Evolutionary conservation across 2,329 filamentous ascomycete species (phyloP).

Genomic region (Thelonectria olida): DNA sequence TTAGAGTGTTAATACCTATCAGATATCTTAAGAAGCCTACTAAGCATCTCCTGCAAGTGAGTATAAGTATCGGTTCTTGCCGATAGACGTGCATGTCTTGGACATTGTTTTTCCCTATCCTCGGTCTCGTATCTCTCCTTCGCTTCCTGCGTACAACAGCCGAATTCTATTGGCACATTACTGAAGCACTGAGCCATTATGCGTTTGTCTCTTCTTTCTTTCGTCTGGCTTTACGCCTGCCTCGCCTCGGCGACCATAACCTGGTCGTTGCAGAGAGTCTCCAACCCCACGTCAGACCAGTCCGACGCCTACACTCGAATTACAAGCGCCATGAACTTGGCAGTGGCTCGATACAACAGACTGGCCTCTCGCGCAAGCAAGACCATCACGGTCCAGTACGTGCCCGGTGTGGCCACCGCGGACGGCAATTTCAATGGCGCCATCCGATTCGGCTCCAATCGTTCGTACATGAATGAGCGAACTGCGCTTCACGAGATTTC

Average conservation of each 20-base stretch:
- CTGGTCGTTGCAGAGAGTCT: conserved; percentile 48
- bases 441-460: conserved; percentile 56
- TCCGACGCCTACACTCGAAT: conserved; percentile 55
- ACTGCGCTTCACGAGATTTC: conserved; percentile 59
- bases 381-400: conserved; percentile 51
- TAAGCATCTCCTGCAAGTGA: neutral
- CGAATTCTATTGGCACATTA: neutral
- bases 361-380: conserved; percentile 48
- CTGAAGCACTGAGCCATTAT: conserved; percentile 34
- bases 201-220: conserved; percentile 45
- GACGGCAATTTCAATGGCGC: conserved; percentile 57
- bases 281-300: conserved; percentile 54
- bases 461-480: conserved; percentile 58
- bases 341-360: conserved; percentile 50
- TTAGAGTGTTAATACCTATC: neutral
- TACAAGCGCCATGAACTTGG: conserved; percentile 51
- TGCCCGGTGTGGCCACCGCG: conserved; percentile 55
- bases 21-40: neutral
- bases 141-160: no score
- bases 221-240: conserved; percentile 42
- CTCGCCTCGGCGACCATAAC: conserved; percentile 48
- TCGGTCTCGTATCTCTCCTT: neutral
- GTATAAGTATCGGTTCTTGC: neutral
- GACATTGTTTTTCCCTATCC: neutral
- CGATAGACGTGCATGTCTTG: neutral